These are phyloP conservation scores for Penicillium verhagenii DNA, from an alignment of 495 filamentous ascomycete genomes.

Conservation along the genomic window DNA sequence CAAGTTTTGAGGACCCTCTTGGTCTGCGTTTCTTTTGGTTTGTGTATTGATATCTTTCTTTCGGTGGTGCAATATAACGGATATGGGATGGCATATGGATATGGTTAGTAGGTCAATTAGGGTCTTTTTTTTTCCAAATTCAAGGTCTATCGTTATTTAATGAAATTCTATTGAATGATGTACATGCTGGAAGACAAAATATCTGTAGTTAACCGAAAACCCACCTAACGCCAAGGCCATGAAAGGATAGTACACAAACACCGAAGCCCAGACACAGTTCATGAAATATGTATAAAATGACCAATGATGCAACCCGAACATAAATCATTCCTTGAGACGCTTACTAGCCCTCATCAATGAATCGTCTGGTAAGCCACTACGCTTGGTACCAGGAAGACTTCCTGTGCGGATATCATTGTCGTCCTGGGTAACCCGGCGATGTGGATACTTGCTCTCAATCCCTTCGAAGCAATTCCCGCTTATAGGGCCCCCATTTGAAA, in stretches of 20 bases:
- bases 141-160: conserved; percentile 8
- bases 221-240: conserved; percentile 7
- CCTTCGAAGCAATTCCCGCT: conserved; percentile 88
- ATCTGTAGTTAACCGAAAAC: conserved; percentile 3
- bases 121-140: too few species aligned
- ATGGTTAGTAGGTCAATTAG: neutral
- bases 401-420: conserved; percentile 88
- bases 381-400: conserved; percentile 89
- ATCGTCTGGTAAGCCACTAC: conserved; percentile 86
- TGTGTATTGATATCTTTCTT: neutral
- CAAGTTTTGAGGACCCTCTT: too few species aligned
- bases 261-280: neutral
- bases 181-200: conserved; percentile 5
- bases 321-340: conserved; percentile 42
- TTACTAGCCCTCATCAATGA: conserved; percentile 53
- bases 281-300: conserved; percentile 1
- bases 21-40: neutral
- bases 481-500: conserved; percentile 63
- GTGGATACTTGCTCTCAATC: conserved; percentile 80
- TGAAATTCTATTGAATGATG: neutral
- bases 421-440: conserved; percentile 85
- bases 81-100: conserved; percentile 2
- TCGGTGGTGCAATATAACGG: neutral
- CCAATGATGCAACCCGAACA: neutral
- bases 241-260: conserved; percentile 6